These are phyloP conservation scores for Amanita polypyramis DNA, from an alignment of 768 basidiomycete species.

Conservation along the genomic window DNA sequence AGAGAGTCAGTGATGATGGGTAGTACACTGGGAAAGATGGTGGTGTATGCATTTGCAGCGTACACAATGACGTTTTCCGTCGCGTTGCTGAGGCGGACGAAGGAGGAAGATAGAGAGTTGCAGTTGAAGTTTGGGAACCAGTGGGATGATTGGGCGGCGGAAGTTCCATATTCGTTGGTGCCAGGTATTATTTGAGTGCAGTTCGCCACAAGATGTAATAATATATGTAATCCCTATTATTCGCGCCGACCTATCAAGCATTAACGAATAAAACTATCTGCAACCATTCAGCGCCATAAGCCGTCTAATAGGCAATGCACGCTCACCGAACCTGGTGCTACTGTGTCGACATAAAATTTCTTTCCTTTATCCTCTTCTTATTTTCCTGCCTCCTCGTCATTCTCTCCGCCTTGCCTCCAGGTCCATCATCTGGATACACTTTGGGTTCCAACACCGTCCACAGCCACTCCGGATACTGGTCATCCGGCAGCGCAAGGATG, in stretches of 20 bases:
- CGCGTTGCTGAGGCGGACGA: constrained; percentile 16
- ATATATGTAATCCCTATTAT: background rate
- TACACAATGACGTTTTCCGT: constrained; percentile 17
- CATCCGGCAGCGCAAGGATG: constrained; percentile 68
- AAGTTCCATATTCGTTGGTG: constrained; percentile 23
- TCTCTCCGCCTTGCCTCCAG: constrained; percentile 58
- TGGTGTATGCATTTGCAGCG: constrained; percentile 18
- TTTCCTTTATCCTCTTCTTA: constrained; percentile 63
- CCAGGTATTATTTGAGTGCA: constrained; percentile 17
- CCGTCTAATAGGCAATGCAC: constrained; percentile 8
- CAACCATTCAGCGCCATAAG: constrained; percentile 2
- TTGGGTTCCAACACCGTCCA: constrained; percentile 67
- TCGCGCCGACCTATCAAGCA: background rate
- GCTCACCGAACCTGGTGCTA: constrained; percentile 15
- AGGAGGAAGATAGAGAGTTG: constrained; percentile 25
- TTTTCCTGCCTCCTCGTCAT: constrained; percentile 49
- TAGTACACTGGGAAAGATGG: constrained; percentile 12
- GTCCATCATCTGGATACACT: constrained; percentile 57
- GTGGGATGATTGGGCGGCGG: constrained; percentile 20
- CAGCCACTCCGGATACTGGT: constrained; percentile 83
- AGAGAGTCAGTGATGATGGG: constrained; percentile 21
- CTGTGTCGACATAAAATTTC: constrained; percentile 82
- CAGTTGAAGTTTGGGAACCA: constrained; percentile 21
- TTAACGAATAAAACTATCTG: constrained; percentile 5
- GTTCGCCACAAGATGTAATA: too few relatives aligned